phyloP scores from a whole-genome alignment of 140 eudicot genomes.

The Ambrosia hybrid region DNA sequence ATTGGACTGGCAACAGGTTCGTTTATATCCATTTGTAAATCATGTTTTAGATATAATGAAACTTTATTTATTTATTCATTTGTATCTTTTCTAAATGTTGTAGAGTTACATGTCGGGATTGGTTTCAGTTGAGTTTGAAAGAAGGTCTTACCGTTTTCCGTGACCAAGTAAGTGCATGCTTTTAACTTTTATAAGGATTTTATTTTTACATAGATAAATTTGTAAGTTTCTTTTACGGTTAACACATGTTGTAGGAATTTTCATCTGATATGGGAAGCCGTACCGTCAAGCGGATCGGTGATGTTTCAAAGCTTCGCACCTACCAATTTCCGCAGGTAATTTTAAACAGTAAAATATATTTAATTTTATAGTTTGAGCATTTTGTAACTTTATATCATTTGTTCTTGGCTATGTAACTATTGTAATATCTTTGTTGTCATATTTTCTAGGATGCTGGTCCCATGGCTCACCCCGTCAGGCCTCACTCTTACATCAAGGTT shows the following conservation, averaged over 20 bases:
- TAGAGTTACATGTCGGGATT: slow-evolving; percentile 98
- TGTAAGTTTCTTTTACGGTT: neutral
- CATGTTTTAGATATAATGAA: neutral
- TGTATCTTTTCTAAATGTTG: slow-evolving; percentile 15
- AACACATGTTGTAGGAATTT: slow-evolving; percentile 63
- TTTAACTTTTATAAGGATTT: neutral
- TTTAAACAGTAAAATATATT: neutral
- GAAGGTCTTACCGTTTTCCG: slow-evolving; percentile 99
- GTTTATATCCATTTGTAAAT: slow-evolving; percentile 15
- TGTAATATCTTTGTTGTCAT: neutral
- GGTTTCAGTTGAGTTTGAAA: slow-evolving; percentile 98
- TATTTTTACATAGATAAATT: neutral
- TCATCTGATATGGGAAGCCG: slow-evolving; percentile 98
- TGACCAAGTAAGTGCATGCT: slow-evolving; percentile 61
- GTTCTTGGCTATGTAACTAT: neutral
- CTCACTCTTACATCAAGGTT: slow-evolving; percentile 98
- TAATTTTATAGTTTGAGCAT: neutral
- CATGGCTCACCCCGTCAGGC: slow-evolving; percentile 99
- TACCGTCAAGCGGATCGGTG: slow-evolving; percentile 88
- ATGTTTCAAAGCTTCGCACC: slow-evolving; percentile 79
- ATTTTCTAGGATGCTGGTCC: slow-evolving; percentile 94
- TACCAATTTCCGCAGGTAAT: slow-evolving; percentile 87
- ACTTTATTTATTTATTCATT: neutral
- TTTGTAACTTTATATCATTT: neutral
- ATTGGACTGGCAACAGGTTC: slow-evolving; percentile 99